These are phyloP conservation scores for Pyrenopolyporus hunteri DNA, from an alignment of 495 filamentous ascomycete species.

Conservation along the genomic window DNA sequence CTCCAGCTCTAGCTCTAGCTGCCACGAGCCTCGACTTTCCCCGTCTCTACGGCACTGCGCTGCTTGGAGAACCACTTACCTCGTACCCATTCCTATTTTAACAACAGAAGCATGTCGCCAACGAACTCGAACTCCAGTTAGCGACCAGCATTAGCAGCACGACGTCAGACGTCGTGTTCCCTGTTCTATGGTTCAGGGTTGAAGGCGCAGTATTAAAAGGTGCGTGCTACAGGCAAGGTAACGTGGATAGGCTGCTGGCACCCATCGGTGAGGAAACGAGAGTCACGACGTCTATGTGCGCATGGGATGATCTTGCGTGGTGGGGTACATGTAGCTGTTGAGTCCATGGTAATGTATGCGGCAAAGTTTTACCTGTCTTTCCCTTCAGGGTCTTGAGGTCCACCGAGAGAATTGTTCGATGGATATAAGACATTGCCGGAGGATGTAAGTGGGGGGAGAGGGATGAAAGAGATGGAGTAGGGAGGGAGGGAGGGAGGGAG, in stretches of 20 bases:
- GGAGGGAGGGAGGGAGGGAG: too few relatives aligned
- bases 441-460: constrained; percentile 3
- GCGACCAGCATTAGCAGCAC: constrained; percentile 21
- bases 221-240: constrained; percentile 32
- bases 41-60: constrained; percentile 17
- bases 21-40: constrained; percentile 37
- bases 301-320: constrained; percentile 29
- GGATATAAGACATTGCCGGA: constrained; percentile 12
- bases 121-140: neutral
- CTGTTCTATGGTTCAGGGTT: constrained; percentile 22
- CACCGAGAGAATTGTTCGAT: constrained; percentile 18
- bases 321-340: constrained; percentile 28
- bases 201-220: constrained; percentile 10
- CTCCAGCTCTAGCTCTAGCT: constrained; percentile 17
- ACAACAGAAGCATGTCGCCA: constrained; percentile 18
- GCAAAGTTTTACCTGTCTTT: constrained; percentile 6
- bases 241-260: constrained; percentile 34
- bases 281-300: constrained; percentile 29
- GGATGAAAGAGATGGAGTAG: constrained; percentile 4
- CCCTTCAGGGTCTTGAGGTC: constrained; percentile 6
- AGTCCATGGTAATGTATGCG: constrained; percentile 12
- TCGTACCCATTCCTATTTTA: constrained; percentile 29
- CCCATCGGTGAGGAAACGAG: constrained; percentile 40
- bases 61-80: constrained; percentile 14
- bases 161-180: constrained; percentile 23